phyloP scores from a whole-genome alignment of 345 rosid genomes.

The Erysimum cheiranthoides region DNA sequence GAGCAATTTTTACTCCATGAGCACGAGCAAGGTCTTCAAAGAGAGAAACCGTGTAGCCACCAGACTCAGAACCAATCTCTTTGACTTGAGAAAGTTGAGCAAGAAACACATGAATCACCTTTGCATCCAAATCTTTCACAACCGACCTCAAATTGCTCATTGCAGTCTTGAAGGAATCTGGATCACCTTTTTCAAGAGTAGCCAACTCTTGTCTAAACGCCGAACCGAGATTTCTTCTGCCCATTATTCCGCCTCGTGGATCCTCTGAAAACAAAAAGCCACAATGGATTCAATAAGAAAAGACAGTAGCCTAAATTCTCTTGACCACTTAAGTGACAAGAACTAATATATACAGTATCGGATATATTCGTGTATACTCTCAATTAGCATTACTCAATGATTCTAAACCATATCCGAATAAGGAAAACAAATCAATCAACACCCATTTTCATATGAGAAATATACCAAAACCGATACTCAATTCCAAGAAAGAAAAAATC shows the following conservation, averaged over 20 bases:
- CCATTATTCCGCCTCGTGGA: slow-evolving; percentile 55
- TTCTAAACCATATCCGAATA: slow-evolving; percentile 21
- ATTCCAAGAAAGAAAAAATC: not conserved
- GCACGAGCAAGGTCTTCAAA: slow-evolving; percentile 96
- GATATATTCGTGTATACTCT: not conserved
- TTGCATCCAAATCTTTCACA: slow-evolving; percentile 82
- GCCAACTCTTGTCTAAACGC: slow-evolving; percentile 69
- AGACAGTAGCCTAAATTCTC: slow-evolving; percentile 3
- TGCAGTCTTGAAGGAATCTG: slow-evolving; percentile 74
- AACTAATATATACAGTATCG: not conserved
- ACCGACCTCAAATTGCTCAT: slow-evolving; percentile 82
- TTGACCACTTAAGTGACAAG: not conserved
- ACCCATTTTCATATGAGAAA: not conserved
- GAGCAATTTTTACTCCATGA: slow-evolving; percentile 87
- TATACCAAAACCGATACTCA: slow-evolving; percentile 18
- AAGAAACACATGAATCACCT: slow-evolving; percentile 82
- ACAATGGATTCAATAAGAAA: slow-evolving; percentile 28
- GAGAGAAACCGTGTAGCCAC: slow-evolving; percentile 90
- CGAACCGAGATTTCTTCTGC: slow-evolving; percentile 76
- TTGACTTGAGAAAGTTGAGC: slow-evolving; percentile 89
- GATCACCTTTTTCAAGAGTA: slow-evolving; percentile 89
- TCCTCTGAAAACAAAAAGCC: slow-evolving; percentile 21
- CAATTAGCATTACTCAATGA: not conserved
- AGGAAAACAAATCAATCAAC: slow-evolving; percentile 34
- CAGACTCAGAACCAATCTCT: slow-evolving; percentile 82